phyloP scores from a whole-genome alignment of 108 stramenopile genomes.

The Thalassiosira profunda region DNA sequence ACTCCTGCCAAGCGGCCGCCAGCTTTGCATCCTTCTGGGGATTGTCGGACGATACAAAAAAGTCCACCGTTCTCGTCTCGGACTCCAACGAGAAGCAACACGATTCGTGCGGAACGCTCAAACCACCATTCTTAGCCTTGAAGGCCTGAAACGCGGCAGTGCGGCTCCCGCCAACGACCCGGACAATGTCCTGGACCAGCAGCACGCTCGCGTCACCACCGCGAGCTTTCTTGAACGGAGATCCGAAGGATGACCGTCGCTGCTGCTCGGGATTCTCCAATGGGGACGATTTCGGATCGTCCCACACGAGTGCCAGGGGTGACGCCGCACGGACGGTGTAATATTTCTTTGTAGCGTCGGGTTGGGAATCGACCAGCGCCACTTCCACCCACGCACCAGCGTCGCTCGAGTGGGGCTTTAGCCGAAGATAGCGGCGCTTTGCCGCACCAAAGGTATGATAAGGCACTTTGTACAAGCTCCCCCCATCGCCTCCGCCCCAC shows the following conservation, averaged over 20 bases:
- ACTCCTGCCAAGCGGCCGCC: constrained; percentile 9
- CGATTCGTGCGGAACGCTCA: constrained; percentile 19
- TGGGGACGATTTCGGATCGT: constrained; percentile 10
- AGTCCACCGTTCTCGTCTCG: constrained; percentile 22
- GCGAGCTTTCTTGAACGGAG: neutral
- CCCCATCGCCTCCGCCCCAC: constrained; percentile 8
- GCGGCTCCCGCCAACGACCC: constrained; percentile 5
- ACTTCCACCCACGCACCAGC: constrained; percentile 15
- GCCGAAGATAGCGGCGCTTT: constrained; percentile 21
- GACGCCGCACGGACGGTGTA: constrained; percentile 12
- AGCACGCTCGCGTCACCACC: constrained; percentile 8
- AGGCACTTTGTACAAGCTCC: constrained; percentile 18
- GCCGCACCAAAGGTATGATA: constrained; percentile 34
- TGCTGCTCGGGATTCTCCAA: neutral
- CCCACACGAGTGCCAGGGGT: constrained; percentile 33
- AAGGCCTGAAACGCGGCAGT: constrained; percentile 33
- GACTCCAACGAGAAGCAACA: constrained; percentile 33
- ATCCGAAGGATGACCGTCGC: neutral
- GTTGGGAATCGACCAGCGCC: neutral
- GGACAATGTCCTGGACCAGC: constrained; percentile 13
- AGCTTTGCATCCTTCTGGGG: constrained; percentile 16
- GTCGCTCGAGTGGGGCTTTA: constrained; percentile 12
- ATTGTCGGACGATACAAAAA: too few relatives aligned
- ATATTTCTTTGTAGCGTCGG: neutral
- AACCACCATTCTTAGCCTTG: constrained; percentile 16